Evolutionary conservation across 345 rosid genomes (phyloP).

Genomic region (Ricinus communis): DNA sequence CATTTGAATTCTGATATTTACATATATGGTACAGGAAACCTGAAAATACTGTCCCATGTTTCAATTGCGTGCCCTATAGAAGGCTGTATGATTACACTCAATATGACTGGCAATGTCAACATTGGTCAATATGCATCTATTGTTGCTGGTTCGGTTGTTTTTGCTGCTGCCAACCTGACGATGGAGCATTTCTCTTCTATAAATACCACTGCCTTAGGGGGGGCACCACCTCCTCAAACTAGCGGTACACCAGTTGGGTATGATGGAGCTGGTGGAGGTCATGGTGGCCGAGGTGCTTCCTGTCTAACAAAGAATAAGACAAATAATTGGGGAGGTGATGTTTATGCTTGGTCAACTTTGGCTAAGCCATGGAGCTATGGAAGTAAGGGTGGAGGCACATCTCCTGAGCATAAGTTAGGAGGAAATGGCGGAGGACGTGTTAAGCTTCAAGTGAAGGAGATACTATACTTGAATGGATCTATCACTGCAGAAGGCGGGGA

Average conservation of each 20-base stretch:
- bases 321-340: slow-evolving; percentile 93
- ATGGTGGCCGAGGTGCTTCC: slow-evolving; percentile 98
- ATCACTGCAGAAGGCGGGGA: slow-evolving; percentile 79
- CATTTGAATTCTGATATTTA: slow-evolving; percentile 55
- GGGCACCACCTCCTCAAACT: slow-evolving; percentile 89
- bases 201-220: slow-evolving; percentile 76
- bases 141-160: slow-evolving; percentile 66
- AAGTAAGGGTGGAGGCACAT: slow-evolving; percentile 77
- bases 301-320: slow-evolving; percentile 58
- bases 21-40: slow-evolving; percentile 65
- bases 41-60: slow-evolving; percentile 71
- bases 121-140: slow-evolving; percentile 62
- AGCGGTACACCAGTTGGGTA: slow-evolving; percentile 82
- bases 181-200: slow-evolving; percentile 61
- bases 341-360: slow-evolving; percentile 86
- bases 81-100: slow-evolving; percentile 69
- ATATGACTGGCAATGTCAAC: slow-evolving; percentile 73
- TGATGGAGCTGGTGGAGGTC: slow-evolving; percentile 98
- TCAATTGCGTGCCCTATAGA: slow-evolving; percentile 61
- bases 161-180: slow-evolving; percentile 61
- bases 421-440: slow-evolving; percentile 95
- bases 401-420: slow-evolving; percentile 44
- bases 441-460: slow-evolving; percentile 55
- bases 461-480: slow-evolving; percentile 75
- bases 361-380: slow-evolving; percentile 92